phyloP scores from a whole-genome alignment of 495 filamentous ascomycete species.

The Trichoderma gamsii region DNA sequence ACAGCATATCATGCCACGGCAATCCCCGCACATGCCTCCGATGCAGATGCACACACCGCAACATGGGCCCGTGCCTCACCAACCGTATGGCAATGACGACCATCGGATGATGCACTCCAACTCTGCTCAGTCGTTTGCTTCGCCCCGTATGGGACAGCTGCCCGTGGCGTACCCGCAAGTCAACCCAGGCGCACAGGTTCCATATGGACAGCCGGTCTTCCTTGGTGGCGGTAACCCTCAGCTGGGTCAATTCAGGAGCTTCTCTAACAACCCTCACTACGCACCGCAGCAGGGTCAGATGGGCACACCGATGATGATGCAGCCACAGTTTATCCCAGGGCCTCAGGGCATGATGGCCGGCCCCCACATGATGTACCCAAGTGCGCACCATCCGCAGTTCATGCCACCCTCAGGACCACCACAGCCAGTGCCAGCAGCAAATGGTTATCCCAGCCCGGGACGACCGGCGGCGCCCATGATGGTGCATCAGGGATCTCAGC shows the following conservation, averaged over 20 bases:
- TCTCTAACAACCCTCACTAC: conserved; percentile 58
- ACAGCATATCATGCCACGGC: conserved; percentile 41
- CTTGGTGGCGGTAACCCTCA: conserved; percentile 59
- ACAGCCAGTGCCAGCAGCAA: conserved; percentile 54
- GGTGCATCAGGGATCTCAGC: conserved; percentile 62
- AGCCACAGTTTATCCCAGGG: conserved; percentile 53
- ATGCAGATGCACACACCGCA: conserved; percentile 60
- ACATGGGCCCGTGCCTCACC: conserved; percentile 54
- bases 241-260: conserved; percentile 46
- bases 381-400: conserved; percentile 52
- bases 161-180: conserved; percentile 68
- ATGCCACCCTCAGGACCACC: conserved; percentile 60
- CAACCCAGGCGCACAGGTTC: conserved; percentile 59
- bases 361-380: conserved; percentile 69
- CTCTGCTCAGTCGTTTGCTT: conserved; percentile 68
- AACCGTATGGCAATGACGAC: conserved; percentile 64
- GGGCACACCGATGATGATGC: conserved; percentile 73
- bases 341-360: conserved; percentile 54
- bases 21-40: conserved; percentile 59
- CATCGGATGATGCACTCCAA: conserved; percentile 83
- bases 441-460: conserved; percentile 78
- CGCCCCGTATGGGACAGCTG: conserved; percentile 65
- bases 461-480: conserved; percentile 78
- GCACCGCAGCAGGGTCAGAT: conserved; percentile 59
- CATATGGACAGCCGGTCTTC: conserved; percentile 66